These are phyloP conservation scores for Starmerella stigmatis DNA, from an alignment of 805 yeast species.

Conservation along the genomic window DNA sequence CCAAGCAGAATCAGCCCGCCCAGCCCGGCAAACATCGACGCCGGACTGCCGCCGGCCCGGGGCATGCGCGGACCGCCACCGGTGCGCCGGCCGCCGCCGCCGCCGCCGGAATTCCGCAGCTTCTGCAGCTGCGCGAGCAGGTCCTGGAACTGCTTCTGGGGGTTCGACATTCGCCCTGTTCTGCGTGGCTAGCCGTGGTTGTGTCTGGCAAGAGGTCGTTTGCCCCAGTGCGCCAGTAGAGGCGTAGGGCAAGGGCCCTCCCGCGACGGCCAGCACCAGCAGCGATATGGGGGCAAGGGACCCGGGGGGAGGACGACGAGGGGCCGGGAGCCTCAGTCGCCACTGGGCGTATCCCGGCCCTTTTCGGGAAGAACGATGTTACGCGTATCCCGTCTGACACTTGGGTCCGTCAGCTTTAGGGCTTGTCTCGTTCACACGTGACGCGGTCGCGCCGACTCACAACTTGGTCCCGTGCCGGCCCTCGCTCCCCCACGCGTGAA, in stretches of 20 bases:
- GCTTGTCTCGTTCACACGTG: constrained; percentile 2
- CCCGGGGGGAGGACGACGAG: too few species aligned
- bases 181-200: too few species aligned
- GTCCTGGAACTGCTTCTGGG: constrained; percentile 21
- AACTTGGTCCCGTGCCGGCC: not conserved
- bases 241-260: too few species aligned
- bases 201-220: too few species aligned
- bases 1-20: constrained; percentile 53
- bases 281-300: too few species aligned
- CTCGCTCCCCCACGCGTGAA: not conserved
- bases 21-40: constrained; percentile 49
- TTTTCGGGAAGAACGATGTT: too few species aligned
- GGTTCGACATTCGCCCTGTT: constrained; percentile 17
- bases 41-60: constrained; percentile 37
- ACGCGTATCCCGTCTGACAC: too few species aligned
- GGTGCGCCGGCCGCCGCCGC: constrained; percentile 6
- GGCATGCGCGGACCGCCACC: constrained; percentile 10
- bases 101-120: constrained; percentile 8
- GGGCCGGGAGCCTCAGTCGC: too few species aligned
- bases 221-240: too few species aligned
- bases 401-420: not conserved
- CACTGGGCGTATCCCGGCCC: too few species aligned
- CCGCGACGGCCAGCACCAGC: too few species aligned
- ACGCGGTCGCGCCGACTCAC: not conserved
- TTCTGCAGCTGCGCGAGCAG: constrained; percentile 17